phyloP scores from a whole-genome alignment of 139 green algal genomes.

The Chlamydomonas eustigma region DNA sequence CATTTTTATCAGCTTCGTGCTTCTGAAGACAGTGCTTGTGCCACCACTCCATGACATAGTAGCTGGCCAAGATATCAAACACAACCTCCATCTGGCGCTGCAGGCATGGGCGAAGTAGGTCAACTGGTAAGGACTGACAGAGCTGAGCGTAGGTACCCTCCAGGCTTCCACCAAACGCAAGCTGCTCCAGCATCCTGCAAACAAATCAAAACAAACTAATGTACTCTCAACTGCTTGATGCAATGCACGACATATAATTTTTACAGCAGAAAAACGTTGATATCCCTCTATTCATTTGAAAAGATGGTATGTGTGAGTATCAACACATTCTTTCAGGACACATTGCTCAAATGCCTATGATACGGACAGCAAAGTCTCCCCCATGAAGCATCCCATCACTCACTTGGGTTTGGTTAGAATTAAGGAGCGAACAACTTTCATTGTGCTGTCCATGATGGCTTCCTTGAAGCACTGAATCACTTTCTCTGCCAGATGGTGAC shows the following conservation, averaged over 20 bases:
- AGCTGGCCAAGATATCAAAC: constrained; percentile 44
- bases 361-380: not conserved
- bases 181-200: not conserved
- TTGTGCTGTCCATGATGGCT: constrained; percentile 30
- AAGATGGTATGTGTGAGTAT: too few species aligned
- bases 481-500: constrained; percentile 27
- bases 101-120: constrained; percentile 47
- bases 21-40: constrained; percentile 22
- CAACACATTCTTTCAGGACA: too few species aligned
- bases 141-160: constrained; percentile 40
- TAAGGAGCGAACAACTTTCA: constrained; percentile 39
- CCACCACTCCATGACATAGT: constrained; percentile 45
- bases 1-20: constrained; percentile 20
- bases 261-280: too few species aligned
- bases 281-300: not conserved
- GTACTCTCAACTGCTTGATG: too few species aligned
- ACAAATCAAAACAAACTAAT: not conserved
- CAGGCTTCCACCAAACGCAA: constrained; percentile 23
- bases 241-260: not conserved
- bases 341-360: too few species aligned
- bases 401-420: constrained; percentile 41
- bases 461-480: constrained; percentile 47
- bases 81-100: constrained; percentile 41
- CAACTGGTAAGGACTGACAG: constrained; percentile 31
- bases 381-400: not conserved